Percentiles rank a stretch among this genome's conserved stretches.
Conservation (phyloP, 306 rosid genomes). For the Casuarina equisetifolia region DNA sequence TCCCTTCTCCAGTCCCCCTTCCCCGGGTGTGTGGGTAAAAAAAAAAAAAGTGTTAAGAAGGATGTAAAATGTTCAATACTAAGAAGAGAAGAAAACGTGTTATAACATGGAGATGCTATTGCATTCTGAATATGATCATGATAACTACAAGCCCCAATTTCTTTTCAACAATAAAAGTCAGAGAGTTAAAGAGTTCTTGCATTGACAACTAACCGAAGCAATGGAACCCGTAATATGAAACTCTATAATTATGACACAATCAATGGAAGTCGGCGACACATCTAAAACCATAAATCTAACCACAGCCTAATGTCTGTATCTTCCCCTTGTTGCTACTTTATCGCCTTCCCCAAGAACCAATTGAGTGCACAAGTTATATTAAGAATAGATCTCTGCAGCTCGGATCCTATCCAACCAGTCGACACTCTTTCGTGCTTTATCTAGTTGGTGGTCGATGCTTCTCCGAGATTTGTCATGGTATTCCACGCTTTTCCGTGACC, state of each 20-base stretch:
- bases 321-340: slow-evolving; percentile 36
- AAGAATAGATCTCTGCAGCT: slow-evolving; percentile 42
- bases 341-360: slow-evolving; percentile 37
- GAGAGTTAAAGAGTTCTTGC: slow-evolving; percentile 56
- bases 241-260: slow-evolving; percentile 41
- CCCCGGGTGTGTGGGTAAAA: too few species aligned
- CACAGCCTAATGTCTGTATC: slow-evolving; percentile 34
- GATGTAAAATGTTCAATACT: too few species aligned
- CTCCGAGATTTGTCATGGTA: slow-evolving; percentile 71
- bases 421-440: slow-evolving; percentile 72
- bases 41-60: too few species aligned
- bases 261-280: slow-evolving; percentile 40
- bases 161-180: slow-evolving; percentile 31
- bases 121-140: neutral
- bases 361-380: slow-evolving; percentile 23
- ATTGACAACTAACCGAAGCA: slow-evolving; percentile 30
- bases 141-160: slow-evolving; percentile 34
- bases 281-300: slow-evolving; percentile 57
- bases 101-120: neutral
- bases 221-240: slow-evolving; percentile 36
- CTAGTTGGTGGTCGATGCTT: slow-evolving; percentile 74
- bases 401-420: slow-evolving; percentile 89
- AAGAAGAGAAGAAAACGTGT: neutral
- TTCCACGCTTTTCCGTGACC: slow-evolving; percentile 73
- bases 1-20: too few species aligned